Conservation (phyloP, 2,329 filamentous ascomycete genomes). For the Camptophora hylomeconis region DNA sequence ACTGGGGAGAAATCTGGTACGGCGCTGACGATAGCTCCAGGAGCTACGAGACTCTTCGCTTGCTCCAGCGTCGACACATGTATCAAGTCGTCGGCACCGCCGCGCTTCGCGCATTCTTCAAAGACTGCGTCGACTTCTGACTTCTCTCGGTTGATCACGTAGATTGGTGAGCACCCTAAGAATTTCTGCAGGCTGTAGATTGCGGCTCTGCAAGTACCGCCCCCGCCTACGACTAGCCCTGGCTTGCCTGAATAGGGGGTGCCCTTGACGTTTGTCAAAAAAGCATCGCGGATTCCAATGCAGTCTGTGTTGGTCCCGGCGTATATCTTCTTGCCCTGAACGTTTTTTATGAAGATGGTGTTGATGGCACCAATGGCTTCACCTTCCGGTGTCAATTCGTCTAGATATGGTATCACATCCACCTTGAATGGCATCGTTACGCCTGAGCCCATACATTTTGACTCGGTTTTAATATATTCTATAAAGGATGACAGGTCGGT, state of each 20-base stretch:
- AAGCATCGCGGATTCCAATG: slow-evolving; percentile 62
- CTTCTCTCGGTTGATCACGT: slow-evolving; percentile 63
- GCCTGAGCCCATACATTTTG: slow-evolving; percentile 45
- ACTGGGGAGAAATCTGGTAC: slow-evolving; percentile 64
- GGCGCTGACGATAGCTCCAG: slow-evolving; percentile 58
- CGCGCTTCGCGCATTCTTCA: slow-evolving; percentile 45
- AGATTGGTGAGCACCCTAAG: slow-evolving; percentile 55
- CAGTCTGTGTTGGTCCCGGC: slow-evolving; percentile 75
- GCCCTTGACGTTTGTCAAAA: slow-evolving; percentile 37
- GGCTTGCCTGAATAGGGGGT: slow-evolving; percentile 44
- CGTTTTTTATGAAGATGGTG: slow-evolving; percentile 53
- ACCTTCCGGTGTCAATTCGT: slow-evolving; percentile 60
- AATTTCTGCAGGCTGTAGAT: slow-evolving; percentile 62
- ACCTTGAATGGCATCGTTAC: slow-evolving; percentile 78
- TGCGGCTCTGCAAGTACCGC: slow-evolving; percentile 64
- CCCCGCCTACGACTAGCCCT: slow-evolving; percentile 62
- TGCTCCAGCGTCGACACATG: slow-evolving; percentile 51
- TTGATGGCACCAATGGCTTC: slow-evolving; percentile 66
- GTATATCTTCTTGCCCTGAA: slow-evolving; percentile 35
- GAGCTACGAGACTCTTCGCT: slow-evolving; percentile 43
- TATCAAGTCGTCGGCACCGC: slow-evolving; percentile 47
- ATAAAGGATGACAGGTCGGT: slow-evolving; percentile 22
- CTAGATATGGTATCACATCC: slow-evolving; percentile 58
- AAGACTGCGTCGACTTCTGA: slow-evolving; percentile 56
- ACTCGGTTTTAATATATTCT: slow-evolving; percentile 23